Percentiles rank a stretch among this genome's conserved stretches.
Conservation (phyloP, 2,329 filamentous ascomycete species). For the Hymenoscyphus occultus region DNA sequence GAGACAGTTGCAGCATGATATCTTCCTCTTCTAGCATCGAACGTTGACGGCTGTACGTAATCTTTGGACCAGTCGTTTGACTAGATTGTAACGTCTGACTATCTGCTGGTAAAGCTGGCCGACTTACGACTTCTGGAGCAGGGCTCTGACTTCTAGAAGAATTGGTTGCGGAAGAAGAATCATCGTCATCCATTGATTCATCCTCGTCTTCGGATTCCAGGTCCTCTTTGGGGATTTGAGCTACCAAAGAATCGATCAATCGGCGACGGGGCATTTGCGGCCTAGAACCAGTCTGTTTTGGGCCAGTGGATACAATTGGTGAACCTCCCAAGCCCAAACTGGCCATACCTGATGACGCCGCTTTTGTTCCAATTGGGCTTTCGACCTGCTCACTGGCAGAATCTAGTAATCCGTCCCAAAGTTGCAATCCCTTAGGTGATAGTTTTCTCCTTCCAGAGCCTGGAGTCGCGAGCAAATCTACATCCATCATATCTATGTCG, state of each 20-base stretch:
- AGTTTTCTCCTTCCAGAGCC: constrained; percentile 13
- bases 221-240: constrained; percentile 25
- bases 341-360: neutral
- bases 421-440: constrained; percentile 30
- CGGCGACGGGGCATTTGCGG: constrained; percentile 27
- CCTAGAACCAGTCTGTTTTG: neutral
- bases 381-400: constrained; percentile 16
- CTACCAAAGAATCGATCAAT: constrained; percentile 37
- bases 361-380: constrained; percentile 9
- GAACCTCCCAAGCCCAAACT: neutral
- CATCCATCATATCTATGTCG: constrained; percentile 29
- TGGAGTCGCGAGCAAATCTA: constrained; percentile 12
- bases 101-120: constrained; percentile 17
- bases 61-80: constrained; percentile 32
- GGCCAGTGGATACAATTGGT: neutral
- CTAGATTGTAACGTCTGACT: constrained; percentile 31
- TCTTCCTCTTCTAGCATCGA: constrained; percentile 37
- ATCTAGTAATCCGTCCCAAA: constrained; percentile 32
- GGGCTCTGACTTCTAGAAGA: constrained; percentile 23
- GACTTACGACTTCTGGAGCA: constrained; percentile 13
- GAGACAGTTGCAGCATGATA: constrained; percentile 32
- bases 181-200: constrained; percentile 4
- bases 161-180: neutral
- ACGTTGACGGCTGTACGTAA: constrained; percentile 36
- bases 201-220: constrained; percentile 18